These are phyloP conservation scores for Clathrus columnatus DNA, from an alignment of 768 basidiomycete species.

Conservation along the genomic window DNA sequence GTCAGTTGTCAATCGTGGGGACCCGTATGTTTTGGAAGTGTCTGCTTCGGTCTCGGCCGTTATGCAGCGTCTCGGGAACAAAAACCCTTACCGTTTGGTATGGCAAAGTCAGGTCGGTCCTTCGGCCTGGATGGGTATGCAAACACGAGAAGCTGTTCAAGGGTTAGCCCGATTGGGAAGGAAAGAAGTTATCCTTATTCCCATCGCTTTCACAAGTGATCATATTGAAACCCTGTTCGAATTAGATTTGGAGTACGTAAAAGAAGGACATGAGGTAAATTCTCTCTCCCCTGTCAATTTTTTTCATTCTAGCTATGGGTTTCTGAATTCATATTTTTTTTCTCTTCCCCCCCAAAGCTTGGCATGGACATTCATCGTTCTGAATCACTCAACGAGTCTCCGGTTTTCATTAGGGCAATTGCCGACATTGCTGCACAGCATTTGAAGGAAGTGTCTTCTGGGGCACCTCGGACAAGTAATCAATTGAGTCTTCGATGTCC, in stretches of 20 bases:
- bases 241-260: slow-evolving; percentile 86
- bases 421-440: slow-evolving; percentile 86
- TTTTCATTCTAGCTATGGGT: too few relatives aligned
- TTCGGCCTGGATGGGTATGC: slow-evolving; percentile 96
- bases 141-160: slow-evolving; percentile 87
- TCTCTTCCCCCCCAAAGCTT: slow-evolving; percentile 40
- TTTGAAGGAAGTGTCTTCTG: slow-evolving; percentile 50
- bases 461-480: slow-evolving; percentile 52
- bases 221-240: slow-evolving; percentile 99
- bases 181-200: slow-evolving; percentile 76
- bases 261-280: slow-evolving; percentile 82
- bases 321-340: not conserved
- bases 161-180: slow-evolving; percentile 68
- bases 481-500: slow-evolving; percentile 89
- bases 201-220: slow-evolving; percentile 97
- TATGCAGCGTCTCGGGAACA: slow-evolving; percentile 74
- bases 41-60: slow-evolving; percentile 89
- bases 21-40: slow-evolving; percentile 94
- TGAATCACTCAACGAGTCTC: slow-evolving; percentile 89
- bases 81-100: slow-evolving; percentile 85
- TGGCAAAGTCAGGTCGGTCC: slow-evolving; percentile 99
- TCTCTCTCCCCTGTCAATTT: not conserved
- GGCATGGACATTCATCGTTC: slow-evolving; percentile 87
- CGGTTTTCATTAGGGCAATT: slow-evolving; percentile 89
- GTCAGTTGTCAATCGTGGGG: slow-evolving; percentile 97